A percentile compares a stretch with the other conserved stretches of the same genome.
These are phyloP conservation scores for Fraxinus baroniana DNA, from an alignment of 305 asterid genomes.

Conservation along the genomic window DNA sequence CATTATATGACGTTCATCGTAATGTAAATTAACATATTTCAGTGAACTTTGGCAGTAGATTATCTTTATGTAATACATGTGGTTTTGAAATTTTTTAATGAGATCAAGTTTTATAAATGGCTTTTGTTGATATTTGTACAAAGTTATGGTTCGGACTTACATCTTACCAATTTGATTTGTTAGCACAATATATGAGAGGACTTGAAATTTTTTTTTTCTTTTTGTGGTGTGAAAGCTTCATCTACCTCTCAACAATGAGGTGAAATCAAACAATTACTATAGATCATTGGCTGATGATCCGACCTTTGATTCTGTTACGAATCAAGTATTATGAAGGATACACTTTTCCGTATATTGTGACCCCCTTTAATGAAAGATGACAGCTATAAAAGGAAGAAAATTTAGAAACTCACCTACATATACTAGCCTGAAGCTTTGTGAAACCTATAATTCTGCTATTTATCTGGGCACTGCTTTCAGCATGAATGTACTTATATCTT, in stretches of 20 bases:
- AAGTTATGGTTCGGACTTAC: slow-evolving; percentile 9
- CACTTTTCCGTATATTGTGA: background rate
- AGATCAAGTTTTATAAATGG: background rate
- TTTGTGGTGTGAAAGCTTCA: background rate
- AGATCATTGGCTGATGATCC: background rate
- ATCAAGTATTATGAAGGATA: background rate
- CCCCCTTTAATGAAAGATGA: background rate
- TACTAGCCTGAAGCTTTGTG: slow-evolving; percentile 11
- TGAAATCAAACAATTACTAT: background rate
- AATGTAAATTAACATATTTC: background rate
- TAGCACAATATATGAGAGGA: background rate
- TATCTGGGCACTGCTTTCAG: background rate
- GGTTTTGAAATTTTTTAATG: background rate
- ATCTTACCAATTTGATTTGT: background rate
- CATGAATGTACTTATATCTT: background rate
- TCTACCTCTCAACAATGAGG: background rate
- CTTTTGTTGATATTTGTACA: slow-evolving; percentile 6
- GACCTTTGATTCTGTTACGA: background rate
- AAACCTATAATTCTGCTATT: slow-evolving; percentile 4
- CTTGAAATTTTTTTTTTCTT: background rate
- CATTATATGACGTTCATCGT: background rate
- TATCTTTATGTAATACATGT: background rate
- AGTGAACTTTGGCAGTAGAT: background rate
- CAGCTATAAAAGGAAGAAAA: background rate
- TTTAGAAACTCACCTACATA: background rate